Conservation (phyloP, 805 yeast genomes). For the Cyberlindnera mississippiensis region DNA sequence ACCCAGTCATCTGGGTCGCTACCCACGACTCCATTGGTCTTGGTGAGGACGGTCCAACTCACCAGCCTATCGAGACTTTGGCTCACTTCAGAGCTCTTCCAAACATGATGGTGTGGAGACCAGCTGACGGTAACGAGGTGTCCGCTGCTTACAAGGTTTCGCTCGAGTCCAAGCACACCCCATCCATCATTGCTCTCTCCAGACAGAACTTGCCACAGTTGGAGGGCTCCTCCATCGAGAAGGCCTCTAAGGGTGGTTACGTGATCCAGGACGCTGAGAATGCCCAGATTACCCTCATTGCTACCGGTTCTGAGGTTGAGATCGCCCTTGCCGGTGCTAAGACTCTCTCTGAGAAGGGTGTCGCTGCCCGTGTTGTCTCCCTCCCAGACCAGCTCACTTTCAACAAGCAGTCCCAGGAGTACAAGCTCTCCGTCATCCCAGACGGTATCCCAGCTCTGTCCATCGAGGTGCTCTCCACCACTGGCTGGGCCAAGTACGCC, state of each 20-base stretch:
- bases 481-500: slow-evolving; percentile 92
- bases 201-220: slow-evolving; percentile 92
- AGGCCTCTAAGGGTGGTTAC: slow-evolving; percentile 95
- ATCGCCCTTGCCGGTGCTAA: slow-evolving; percentile 80
- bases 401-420: slow-evolving; percentile 76
- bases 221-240: slow-evolving; percentile 87
- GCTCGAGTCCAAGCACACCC: slow-evolving; percentile 57
- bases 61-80: slow-evolving; percentile 86
- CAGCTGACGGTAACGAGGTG: slow-evolving; percentile 88
- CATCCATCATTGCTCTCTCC: slow-evolving; percentile 70
- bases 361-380: slow-evolving; percentile 81
- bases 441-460: slow-evolving; percentile 91
- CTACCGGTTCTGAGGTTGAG: slow-evolving; percentile 92
- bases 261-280: slow-evolving; percentile 55
- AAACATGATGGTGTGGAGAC: slow-evolving; percentile 84
- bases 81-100: slow-evolving; percentile 86
- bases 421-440: slow-evolving; percentile 84
- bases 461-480: slow-evolving; percentile 87
- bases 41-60: slow-evolving; percentile 94
- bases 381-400: slow-evolving; percentile 91
- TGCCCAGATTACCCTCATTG: slow-evolving; percentile 71
- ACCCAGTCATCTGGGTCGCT: slow-evolving; percentile 83
- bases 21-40: slow-evolving; percentile 88
- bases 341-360: slow-evolving; percentile 57
- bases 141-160: slow-evolving; percentile 78